Percentiles rank a stretch among this genome's conserved stretches.
Evolutionary conservation across 2,329 filamentous ascomycete species (phyloP).

Genomic region (Zymoseptoria ardabiliae): DNA sequence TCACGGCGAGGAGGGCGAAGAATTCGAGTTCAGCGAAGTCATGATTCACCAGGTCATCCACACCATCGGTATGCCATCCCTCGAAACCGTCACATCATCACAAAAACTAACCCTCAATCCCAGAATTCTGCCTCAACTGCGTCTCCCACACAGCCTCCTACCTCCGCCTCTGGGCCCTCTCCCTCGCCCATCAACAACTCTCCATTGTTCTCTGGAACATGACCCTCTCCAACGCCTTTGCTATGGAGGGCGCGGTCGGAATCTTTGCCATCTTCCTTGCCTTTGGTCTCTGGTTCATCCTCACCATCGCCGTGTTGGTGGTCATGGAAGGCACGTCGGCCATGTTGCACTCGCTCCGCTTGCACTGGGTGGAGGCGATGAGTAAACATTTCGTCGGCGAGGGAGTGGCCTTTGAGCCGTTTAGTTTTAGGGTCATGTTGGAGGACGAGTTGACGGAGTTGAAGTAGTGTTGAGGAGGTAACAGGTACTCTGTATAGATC

Average conservation of each 20-base stretch:
- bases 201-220: constrained; percentile 94
- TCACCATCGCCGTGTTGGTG: constrained; percentile 73
- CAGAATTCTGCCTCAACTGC: constrained; percentile 97
- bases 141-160: constrained; percentile 98
- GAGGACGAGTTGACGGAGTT: constrained; percentile 60
- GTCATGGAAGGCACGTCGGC: constrained; percentile 95
- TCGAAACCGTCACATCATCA: background rate
- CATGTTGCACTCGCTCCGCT: constrained; percentile 84
- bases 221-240: constrained; percentile 76
- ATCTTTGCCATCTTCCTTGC: constrained; percentile 73
- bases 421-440: constrained; percentile 75
- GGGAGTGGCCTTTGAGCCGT: constrained; percentile 73
- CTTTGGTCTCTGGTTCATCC: constrained; percentile 85
- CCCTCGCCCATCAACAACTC: constrained; percentile 94
- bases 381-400: constrained; percentile 94
- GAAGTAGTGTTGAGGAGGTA: constrained; percentile 19
- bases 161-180: constrained; percentile 94
- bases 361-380: constrained; percentile 97
- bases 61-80: constrained; percentile 69
- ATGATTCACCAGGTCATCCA: constrained; percentile 99
- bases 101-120: constrained; percentile 8
- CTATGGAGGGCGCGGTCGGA: constrained; percentile 52
- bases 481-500: background rate
- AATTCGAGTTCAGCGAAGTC: constrained; percentile 93
- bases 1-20: constrained; percentile 72